A percentile compares a stretch with the other conserved stretches of the same genome.
Evolutionary conservation across 2,329 filamentous ascomycete species (phyloP).

Genomic region (Exophiala oligosperma): DNA sequence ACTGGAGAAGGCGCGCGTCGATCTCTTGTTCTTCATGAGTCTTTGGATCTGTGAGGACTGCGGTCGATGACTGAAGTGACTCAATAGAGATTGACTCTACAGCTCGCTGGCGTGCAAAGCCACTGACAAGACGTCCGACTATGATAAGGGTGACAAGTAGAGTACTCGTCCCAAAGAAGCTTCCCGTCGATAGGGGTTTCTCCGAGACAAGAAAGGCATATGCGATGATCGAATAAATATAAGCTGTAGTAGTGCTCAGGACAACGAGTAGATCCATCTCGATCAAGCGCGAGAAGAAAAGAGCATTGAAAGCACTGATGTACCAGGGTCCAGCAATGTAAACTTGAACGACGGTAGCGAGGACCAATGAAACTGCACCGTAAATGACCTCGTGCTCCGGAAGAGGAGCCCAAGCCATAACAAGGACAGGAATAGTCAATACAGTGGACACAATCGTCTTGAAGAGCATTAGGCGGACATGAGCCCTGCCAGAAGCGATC

Average conservation of each 20-base stretch:
- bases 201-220: conserved; percentile 42
- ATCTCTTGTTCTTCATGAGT: conserved; percentile 50
- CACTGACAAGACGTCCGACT: conserved; percentile 51
- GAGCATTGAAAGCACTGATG: conserved; percentile 51
- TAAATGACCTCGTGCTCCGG: conserved; percentile 51
- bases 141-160: conserved; percentile 55
- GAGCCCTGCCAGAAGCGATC: no score
- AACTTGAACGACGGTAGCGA: conserved; percentile 68
- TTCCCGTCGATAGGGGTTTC: conserved; percentile 40
- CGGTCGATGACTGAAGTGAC: conserved; percentile 59
- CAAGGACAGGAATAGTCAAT: conserved; percentile 63
- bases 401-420: conserved; percentile 65
- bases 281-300: conserved; percentile 50
- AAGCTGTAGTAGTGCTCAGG: conserved; percentile 54
- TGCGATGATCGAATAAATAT: conserved; percentile 52
- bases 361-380: conserved; percentile 55
- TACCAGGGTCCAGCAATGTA: conserved; percentile 65
- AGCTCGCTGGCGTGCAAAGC: conserved; percentile 50
- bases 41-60: conserved; percentile 50
- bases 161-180: conserved; percentile 59
- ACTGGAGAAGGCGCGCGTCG: conserved; percentile 68
- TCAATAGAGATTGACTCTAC: conserved; percentile 53
- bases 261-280: conserved; percentile 58
- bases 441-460: conserved; percentile 55
- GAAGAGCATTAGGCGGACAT: conserved; percentile 39